Base-by-base conservation (phyloP, 495 filamentous ascomycete species). In the Talaromyces proteolyticus region DNA sequence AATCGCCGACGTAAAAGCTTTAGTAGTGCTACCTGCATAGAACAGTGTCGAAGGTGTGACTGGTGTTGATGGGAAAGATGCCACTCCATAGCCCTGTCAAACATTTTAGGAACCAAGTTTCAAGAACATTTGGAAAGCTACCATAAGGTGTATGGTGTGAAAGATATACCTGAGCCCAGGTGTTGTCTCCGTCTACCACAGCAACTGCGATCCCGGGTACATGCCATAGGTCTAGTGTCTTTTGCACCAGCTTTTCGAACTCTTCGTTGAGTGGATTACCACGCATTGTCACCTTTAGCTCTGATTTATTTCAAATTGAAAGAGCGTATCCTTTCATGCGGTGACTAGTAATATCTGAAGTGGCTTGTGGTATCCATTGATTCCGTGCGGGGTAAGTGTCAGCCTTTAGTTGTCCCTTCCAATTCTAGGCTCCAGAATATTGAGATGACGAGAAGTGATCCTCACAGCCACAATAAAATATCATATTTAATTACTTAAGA, bases 1-100 rank as follows among this genome's bases (percentile, higher is more conserved):
- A 25, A 61, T 56, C 14, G 79, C 76, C 2, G 74, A 73, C 6
- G 71, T 74, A 58, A 78, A 79, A 4, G 75, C 69, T 54, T 82
- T 80, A 40, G 76, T 82, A 4, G 77, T 81, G 45, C 73, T 76
- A 34, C 64, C 45, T 4, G 57, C 58, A 44, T 66, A 68, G 60
- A 64, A 66, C 8, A 72, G 53, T 7, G 68, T 67, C 6, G 61
- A 59, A 3, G 69, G 61, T 6, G 66, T 75, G 17, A 74, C 69
- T 3, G 64, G 64, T 6, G 60, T 66, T 6, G 68, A 63, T 44
- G 57, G 57, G 5, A 62, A 48, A 8, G 24, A 24, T n/a, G 72
- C 63, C 20, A 72, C 59, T 39, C 77, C 77, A 55, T 76, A 78
- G 7, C 75, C 76, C 77, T 80, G 24, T 20, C n/a, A 3, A 44